A percentile compares a stretch with the other conserved stretches of the same genome.
These are phyloP conservation scores for Physocladia obscura DNA, from an alignment of 192 early-diverging fungal species.

Conservation along the genomic window DNA sequence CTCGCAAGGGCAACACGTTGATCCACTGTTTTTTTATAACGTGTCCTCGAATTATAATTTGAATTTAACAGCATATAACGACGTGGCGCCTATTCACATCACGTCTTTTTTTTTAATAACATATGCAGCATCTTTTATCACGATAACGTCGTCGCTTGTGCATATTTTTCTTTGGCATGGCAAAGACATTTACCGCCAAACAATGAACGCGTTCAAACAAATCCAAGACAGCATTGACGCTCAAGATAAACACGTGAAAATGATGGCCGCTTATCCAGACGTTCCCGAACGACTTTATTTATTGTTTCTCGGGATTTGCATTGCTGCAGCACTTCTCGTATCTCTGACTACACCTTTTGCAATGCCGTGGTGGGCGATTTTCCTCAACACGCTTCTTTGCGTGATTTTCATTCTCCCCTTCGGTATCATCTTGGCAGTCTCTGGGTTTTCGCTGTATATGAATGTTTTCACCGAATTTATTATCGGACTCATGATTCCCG, in stretches of 20 bases:
- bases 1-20: not conserved
- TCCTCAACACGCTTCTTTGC: conserved; percentile 43
- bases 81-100: conserved; percentile 19
- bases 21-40: conserved; percentile 19
- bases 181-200: not conserved
- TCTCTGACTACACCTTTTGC: conserved; percentile 27
- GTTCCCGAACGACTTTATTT: conserved; percentile 25
- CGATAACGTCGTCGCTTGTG: conserved; percentile 53
- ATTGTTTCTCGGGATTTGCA: conserved; percentile 3
- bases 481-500: conserved; percentile 61
- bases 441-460: conserved; percentile 50
- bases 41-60: conserved; percentile 17
- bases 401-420: conserved; percentile 59
- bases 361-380: conserved; percentile 30
- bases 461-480: conserved; percentile 63
- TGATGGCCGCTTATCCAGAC: conserved; percentile 32
- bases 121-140: conserved; percentile 42
- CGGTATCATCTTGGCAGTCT: conserved; percentile 67
- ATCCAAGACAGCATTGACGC: not conserved
- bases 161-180: conserved; percentile 59
- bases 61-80: conserved; percentile 28
- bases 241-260: not conserved
- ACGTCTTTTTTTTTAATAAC: conserved; percentile 26
- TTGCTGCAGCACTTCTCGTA: not conserved
- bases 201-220: not conserved